These are phyloP conservation scores for Globisporangium heterothallicum DNA, from an alignment of 352 stramenopile species.

Conservation along the genomic window DNA sequence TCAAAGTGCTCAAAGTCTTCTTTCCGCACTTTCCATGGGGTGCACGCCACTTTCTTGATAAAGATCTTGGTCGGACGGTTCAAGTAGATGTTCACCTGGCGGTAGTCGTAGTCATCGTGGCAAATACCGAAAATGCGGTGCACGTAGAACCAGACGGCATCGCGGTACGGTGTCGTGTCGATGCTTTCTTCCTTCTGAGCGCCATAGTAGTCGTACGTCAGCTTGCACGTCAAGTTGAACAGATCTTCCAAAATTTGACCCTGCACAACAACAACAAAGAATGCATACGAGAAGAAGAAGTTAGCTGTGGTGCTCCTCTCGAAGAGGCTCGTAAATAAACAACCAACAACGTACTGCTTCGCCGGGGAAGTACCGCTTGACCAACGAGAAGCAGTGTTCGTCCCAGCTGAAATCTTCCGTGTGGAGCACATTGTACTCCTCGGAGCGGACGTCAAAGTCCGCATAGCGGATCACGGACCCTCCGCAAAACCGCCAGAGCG, in stretches of 20 bases:
- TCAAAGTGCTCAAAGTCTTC: constrained; percentile 86
- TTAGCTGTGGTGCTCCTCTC: background rate
- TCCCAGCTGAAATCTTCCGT: constrained; percentile 88
- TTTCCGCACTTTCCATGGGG: constrained; percentile 73
- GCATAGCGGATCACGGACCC: constrained; percentile 73
- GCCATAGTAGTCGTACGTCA: constrained; percentile 80
- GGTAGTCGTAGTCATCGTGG: constrained; percentile 87
- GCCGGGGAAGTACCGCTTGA: constrained; percentile 79
- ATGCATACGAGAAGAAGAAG: background rate
- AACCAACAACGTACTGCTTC: too few relatives aligned
- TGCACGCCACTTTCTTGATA: constrained; percentile 83
- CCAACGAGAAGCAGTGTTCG: constrained; percentile 84
- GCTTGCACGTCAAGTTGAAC: constrained; percentile 82
- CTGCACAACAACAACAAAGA: too few relatives aligned
- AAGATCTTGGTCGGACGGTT: constrained; percentile 86
- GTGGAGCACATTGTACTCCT: constrained; percentile 77
- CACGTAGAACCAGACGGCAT: constrained; percentile 86
- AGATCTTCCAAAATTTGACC: constrained; percentile 82
- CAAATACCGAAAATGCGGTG: constrained; percentile 87
- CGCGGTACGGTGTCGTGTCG: constrained; percentile 77
- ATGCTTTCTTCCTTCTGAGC: constrained; percentile 46
- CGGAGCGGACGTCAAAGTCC: constrained; percentile 82
- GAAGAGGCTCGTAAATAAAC: constrained; percentile 9
- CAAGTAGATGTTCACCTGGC: constrained; percentile 74
- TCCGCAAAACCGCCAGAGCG: constrained; percentile 79